These are phyloP conservation scores for Cyathus olla DNA, from an alignment of 1,284 basidiomycete species.

Conservation along the genomic window DNA sequence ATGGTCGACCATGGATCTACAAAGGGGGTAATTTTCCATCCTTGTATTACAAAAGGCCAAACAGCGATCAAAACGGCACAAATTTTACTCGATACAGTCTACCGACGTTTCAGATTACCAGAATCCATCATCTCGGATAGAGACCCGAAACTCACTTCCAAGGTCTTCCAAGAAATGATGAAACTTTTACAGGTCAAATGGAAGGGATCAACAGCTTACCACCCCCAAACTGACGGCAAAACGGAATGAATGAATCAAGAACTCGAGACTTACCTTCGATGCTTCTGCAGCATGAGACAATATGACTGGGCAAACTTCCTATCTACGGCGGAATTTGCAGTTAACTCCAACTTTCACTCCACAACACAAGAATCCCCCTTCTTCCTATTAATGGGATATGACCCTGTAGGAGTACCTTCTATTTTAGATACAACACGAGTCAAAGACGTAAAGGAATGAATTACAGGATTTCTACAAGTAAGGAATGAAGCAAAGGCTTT, in stretches of 20 bases:
- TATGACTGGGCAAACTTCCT: constrained; percentile 5
- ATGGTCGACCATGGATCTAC: constrained; percentile 47
- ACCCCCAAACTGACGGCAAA: constrained; percentile 45
- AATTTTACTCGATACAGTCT: constrained; percentile 32
- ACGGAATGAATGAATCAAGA: constrained; percentile 44
- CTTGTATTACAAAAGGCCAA: constrained; percentile 26
- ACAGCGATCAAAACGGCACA: constrained; percentile 17
- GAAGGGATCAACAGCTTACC: constrained; percentile 29
- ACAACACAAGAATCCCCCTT: no score
- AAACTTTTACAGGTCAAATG: constrained; percentile 28
- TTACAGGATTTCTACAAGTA: no score
- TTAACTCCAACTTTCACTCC: no score
- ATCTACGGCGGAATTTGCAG: no score
- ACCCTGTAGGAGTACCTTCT: no score
- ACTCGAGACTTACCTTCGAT: constrained; percentile 36
- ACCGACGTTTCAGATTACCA: constrained; percentile 25
- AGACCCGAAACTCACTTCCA: constrained; percentile 26
- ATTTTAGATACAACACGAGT: no score
- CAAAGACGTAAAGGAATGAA: no score
- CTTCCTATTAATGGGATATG: no score
- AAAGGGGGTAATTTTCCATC: constrained; percentile 51
- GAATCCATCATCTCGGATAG: constrained; percentile 36
- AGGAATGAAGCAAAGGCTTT: no score
- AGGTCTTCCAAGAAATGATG: constrained; percentile 1
- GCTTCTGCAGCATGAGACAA: constrained; percentile 13